Percentiles rank a stretch among this genome's conserved stretches.
phyloP scores from a whole-genome alignment of 139 green algal genomes.

The Coelastrella sp. region DNA sequence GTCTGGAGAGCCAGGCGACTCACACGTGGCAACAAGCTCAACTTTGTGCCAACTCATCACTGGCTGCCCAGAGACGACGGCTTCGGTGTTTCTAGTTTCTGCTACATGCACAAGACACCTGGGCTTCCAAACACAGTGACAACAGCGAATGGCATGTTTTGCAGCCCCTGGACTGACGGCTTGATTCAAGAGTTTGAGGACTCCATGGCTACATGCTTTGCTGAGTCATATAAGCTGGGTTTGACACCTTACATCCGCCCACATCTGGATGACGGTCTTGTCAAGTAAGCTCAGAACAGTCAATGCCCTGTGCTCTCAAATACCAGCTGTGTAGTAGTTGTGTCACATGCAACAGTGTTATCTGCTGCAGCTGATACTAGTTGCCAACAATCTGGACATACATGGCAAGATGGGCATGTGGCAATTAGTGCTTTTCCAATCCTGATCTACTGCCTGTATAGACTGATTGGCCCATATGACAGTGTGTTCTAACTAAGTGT shows the following conservation, averaged over 20 bases:
- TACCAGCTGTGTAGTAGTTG: too few relatives aligned
- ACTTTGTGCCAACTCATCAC: constrained; percentile 50
- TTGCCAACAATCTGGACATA: too few relatives aligned
- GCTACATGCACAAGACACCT: constrained; percentile 11
- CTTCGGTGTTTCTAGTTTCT: constrained; percentile 26
- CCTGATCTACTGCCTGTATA: too few relatives aligned
- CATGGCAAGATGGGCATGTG: too few relatives aligned
- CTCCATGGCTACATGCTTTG: constrained; percentile 48
- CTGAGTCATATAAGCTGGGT: constrained; percentile 33
- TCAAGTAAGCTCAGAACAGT: background rate
- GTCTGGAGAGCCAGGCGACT: constrained; percentile 14
- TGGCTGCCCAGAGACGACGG: constrained; percentile 26
- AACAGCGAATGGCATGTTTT: background rate
- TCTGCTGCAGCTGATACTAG: too few relatives aligned
- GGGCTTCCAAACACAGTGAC: background rate
- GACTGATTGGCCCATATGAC: too few relatives aligned
- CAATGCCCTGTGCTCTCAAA: background rate
- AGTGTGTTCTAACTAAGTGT: background rate
- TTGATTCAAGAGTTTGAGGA: constrained; percentile 22
- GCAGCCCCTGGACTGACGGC: background rate
- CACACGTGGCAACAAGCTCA: constrained; percentile 27
- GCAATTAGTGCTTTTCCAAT: too few relatives aligned
- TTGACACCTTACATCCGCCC: constrained; percentile 46
- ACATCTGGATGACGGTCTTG: constrained; percentile 39
- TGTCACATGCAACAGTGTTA: too few relatives aligned